Evolutionary conservation across 768 basidiomycete genomes (phyloP), one percentile per base, ranked within the genome.

Genomic region (Lactarius evosmus): DNA sequence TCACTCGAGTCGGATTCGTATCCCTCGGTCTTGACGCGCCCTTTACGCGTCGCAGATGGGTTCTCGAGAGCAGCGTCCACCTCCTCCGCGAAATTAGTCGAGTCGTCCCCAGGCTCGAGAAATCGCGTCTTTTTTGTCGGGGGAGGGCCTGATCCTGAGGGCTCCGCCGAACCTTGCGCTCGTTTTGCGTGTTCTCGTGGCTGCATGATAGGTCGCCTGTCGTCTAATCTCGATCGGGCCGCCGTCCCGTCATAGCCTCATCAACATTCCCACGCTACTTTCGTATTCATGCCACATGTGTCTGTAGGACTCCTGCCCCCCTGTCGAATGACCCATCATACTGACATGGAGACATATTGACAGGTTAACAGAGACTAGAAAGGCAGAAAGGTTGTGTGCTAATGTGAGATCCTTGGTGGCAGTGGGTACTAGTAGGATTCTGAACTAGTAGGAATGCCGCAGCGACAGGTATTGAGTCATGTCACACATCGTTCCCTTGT

Each of bases 1-100:
- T 96, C 93, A 61, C 86, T 94, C 2, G 94, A 95, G 75, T 97
- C 95, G 1, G 92, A 93, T 14, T 95, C 93, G 73, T 97, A 98
- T 17, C 95, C 87, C 58, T 93, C 93, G 19, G 82, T 88, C 72
- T 88, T 90, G 63, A 97, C 85, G 52, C 85, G 84, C 25, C 91
- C 87, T 72, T 85, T 88, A 19, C 88, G 83, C 63, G 78, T 78
- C 27, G 79, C 78, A 12, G 82, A 81, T 4, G 87, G 83, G 68
- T 79, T 78, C 74, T 93, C 91, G 61, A 93, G 84, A 0, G 85
- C 80, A 4, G 81, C 80, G 65, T 92, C 89, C 49, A 93, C 88
- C 68, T 93, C 82, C 68, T 91, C 88, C 4, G 84, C 87, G 74
- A 93, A 93, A 69, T 84, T 84, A 40, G 78, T 76, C 3, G 89